phyloP scores from a whole-genome alignment of 352 stramenopile species.

The Globisporangium paroecandrum region DNA sequence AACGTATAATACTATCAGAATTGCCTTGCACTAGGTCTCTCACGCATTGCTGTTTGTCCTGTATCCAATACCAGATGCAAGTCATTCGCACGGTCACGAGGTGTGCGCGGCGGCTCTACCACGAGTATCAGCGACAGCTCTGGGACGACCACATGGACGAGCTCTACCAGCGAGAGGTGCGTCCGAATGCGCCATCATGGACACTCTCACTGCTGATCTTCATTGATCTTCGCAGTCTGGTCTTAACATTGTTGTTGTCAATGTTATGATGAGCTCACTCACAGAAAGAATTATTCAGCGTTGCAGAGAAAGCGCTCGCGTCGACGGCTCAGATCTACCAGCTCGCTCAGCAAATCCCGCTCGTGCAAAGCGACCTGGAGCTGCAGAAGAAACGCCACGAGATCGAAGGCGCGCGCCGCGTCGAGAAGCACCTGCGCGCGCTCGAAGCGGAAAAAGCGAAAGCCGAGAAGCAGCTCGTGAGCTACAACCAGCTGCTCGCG shows the following conservation, averaged over 20 bases:
- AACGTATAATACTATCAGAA: neutral
- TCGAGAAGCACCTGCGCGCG: constrained; percentile 52
- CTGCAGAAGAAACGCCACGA: constrained; percentile 64
- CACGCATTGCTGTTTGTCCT: neutral
- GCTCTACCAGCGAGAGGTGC: constrained; percentile 32
- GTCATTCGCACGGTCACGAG: constrained; percentile 61
- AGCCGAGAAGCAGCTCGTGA: constrained; percentile 49
- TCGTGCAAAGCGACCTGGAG: constrained; percentile 36
- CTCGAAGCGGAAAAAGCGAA: constrained; percentile 51
- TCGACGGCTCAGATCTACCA: constrained; percentile 46
- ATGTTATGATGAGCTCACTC: neutral
- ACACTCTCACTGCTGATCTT: neutral
- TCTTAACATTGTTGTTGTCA: neutral
- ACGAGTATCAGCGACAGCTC: constrained; percentile 77
- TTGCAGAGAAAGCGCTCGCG: constrained; percentile 49
- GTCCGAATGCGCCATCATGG: neutral
- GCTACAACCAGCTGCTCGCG: constrained; percentile 54
- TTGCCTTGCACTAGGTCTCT: neutral
- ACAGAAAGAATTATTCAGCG: constrained; percentile 25
- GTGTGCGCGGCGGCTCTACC: constrained; percentile 55
- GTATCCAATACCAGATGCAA: constrained; percentile 53
- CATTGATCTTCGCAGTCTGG: neutral
- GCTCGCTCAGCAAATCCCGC: constrained; percentile 37
- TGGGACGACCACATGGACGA: constrained; percentile 70
- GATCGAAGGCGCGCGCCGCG: constrained; percentile 53